These are phyloP conservation scores for Juglanconis sp. DNA, from an alignment of 2,329 filamentous ascomycete genomes.

Conservation along the genomic window DNA sequence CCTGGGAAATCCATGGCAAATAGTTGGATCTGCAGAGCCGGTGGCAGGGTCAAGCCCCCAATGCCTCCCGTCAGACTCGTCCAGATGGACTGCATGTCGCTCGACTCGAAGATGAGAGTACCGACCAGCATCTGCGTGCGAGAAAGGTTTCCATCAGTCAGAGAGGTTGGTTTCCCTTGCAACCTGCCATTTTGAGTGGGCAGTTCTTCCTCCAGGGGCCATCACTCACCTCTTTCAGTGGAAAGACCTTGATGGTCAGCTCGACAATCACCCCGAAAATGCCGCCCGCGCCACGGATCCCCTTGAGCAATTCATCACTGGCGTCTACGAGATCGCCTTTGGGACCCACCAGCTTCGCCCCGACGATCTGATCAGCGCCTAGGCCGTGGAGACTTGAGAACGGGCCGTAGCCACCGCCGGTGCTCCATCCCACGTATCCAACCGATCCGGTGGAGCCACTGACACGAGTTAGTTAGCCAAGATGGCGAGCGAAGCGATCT, in stretches of 20 bases:
- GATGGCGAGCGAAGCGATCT: neutral
- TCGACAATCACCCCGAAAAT: slow-evolving; percentile 27
- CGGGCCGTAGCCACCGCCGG: slow-evolving; percentile 33
- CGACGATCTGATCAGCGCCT: slow-evolving; percentile 35
- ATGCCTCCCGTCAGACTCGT: neutral
- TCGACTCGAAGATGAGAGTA: slow-evolving; percentile 3
- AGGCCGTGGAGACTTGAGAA: slow-evolving; percentile 28
- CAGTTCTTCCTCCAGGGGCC: too few species aligned
- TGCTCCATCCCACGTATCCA: slow-evolving; percentile 35
- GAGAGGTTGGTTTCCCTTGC: too few species aligned
- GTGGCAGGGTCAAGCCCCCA: neutral
- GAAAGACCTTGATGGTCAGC: slow-evolving; percentile 26
- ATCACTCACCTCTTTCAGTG: slow-evolving; percentile 6
- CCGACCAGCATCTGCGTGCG: neutral
- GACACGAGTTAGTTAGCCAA: neutral
- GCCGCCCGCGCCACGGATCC: slow-evolving; percentile 26
- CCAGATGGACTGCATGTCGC: slow-evolving; percentile 2
- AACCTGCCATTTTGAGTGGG: neutral
- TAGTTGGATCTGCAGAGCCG: neutral
- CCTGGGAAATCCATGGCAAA: slow-evolving; percentile 5
- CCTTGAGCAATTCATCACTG: slow-evolving; percentile 26
- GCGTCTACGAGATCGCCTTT: slow-evolving; percentile 27
- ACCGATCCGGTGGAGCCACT: slow-evolving; percentile 19
- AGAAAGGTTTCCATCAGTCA: neutral
- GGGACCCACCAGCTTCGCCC: slow-evolving; percentile 26